Evolutionary conservation across 306 rosid species (phyloP).

Genomic region (Cercis canadensis): DNA sequence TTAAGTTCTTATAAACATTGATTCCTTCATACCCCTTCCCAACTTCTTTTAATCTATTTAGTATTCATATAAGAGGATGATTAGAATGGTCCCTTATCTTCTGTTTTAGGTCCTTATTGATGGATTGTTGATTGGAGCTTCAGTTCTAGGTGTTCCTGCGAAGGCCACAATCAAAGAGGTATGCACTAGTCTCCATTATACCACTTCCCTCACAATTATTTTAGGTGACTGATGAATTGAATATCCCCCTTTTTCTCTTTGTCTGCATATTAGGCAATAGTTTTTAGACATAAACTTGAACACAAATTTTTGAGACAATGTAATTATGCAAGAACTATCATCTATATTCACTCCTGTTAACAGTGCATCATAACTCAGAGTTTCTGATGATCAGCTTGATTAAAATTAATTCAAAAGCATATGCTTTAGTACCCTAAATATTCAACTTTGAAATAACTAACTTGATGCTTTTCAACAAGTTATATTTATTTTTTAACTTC

Average conservation of each 20-base stretch:
- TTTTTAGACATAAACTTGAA: neutral
- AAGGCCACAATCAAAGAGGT: slow-evolving; percentile 99
- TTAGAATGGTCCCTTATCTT: slow-evolving; percentile 30
- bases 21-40: too few relatives aligned
- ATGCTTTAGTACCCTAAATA: slow-evolving; percentile 3
- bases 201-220: too few relatives aligned
- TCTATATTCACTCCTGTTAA: neutral
- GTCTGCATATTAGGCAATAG: too few relatives aligned
- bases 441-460: neutral
- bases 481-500: neutral
- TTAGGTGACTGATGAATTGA: slow-evolving; percentile 20
- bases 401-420: slow-evolving; percentile 14
- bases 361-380: neutral
- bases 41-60: neutral
- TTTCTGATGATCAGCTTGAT: slow-evolving; percentile 6
- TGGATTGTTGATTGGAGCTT: slow-evolving; percentile 83
- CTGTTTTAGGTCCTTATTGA: slow-evolving; percentile 80
- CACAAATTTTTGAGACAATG: slow-evolving; percentile 4
- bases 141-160: slow-evolving; percentile 93
- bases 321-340: slow-evolving; percentile 21
- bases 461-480: neutral
- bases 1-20: too few relatives aligned
- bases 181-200: slow-evolving; percentile 31
- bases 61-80: slow-evolving; percentile 12
- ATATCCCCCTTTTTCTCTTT: too few relatives aligned